Percentiles rank a stretch among this genome's conserved stretches.
Conservation (phyloP, 2,329 filamentous ascomycete species). For the Hypoxylon rubiginosum region DNA sequence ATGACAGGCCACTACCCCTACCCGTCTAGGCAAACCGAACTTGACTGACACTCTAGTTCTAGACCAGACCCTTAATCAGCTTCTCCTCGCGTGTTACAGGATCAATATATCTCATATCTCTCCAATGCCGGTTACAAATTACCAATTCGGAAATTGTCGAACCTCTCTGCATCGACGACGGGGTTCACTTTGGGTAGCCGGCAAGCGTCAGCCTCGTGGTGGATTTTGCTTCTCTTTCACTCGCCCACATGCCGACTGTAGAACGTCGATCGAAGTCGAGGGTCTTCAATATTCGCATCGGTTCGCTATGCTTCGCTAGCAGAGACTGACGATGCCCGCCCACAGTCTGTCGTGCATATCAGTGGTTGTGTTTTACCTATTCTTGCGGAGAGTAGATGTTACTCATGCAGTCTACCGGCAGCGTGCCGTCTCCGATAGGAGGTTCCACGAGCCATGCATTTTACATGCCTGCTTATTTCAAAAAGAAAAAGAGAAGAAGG, state of each 20-base stretch:
- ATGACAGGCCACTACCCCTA: conserved; percentile 11
- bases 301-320: conserved; percentile 10
- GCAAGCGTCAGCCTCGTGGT: not conserved
- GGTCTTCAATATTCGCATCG: conserved; percentile 24
- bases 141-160: not conserved
- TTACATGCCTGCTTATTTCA: not conserved
- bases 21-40: conserved; percentile 4
- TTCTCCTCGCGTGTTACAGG: not conserved
- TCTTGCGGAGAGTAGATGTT: conserved; percentile 1
- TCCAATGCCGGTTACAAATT: not conserved
- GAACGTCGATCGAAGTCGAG: conserved; percentile 35
- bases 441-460: conserved; percentile 18
- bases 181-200: not conserved
- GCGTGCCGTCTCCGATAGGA: conserved; percentile 20
- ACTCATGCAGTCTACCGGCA: conserved; percentile 13
- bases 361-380: conserved; percentile 18
- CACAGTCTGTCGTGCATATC: conserved; percentile 27
- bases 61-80: not conserved
- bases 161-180: not conserved
- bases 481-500: not conserved
- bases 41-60: conserved; percentile 1
- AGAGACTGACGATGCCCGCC: conserved; percentile 8
- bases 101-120: not conserved
- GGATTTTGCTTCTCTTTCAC: conserved; percentile 1
- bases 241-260: conserved; percentile 11